phyloP scores from a whole-genome alignment of 352 stramenopile species.

The Phytophthora melonis region DNA sequence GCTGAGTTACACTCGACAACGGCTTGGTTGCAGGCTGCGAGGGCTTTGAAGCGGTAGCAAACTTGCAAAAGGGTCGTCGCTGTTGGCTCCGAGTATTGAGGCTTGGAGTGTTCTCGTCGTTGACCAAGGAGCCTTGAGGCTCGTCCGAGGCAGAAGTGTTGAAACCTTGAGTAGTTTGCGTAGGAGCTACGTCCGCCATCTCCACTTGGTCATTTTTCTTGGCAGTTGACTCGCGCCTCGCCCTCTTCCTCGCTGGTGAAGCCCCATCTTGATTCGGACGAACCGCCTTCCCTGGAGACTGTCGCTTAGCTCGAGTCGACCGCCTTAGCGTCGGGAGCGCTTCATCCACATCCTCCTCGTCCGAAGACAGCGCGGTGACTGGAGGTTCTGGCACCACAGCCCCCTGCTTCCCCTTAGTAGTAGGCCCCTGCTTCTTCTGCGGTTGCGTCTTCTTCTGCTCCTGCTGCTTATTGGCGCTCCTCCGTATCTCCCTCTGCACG shows the following conservation, averaged over 20 bases:
- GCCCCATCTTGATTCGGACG: not conserved
- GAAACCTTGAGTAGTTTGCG: slow-evolving; percentile 19
- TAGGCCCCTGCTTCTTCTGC: not conserved
- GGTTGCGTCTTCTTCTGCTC: not conserved
- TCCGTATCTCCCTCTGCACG: not conserved
- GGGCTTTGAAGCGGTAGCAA: not conserved
- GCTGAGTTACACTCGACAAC: not conserved
- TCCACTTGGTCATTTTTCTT: not conserved
- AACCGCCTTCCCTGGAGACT: not conserved
- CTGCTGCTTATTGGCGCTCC: not conserved
- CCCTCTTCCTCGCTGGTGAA: slow-evolving; percentile 1
- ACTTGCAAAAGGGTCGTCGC: not conserved
- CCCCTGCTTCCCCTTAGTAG: not conserved
- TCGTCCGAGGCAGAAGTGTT: slow-evolving; percentile 4
- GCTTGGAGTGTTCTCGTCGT: slow-evolving; percentile 10
- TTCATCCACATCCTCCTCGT: slow-evolving; percentile 19
- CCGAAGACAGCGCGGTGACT: not conserved
- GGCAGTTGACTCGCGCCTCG: not conserved
- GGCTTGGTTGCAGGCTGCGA: not conserved
- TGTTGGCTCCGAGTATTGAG: not conserved
- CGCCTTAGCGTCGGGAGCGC: not conserved
- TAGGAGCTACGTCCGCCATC: not conserved
- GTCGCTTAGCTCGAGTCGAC: slow-evolving; percentile 8
- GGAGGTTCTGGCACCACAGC: not conserved
- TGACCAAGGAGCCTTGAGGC: not conserved